Conservation (phyloP, 2,329 filamentous ascomycete genomes). For the Cryoendolithus antarcticus region DNA sequence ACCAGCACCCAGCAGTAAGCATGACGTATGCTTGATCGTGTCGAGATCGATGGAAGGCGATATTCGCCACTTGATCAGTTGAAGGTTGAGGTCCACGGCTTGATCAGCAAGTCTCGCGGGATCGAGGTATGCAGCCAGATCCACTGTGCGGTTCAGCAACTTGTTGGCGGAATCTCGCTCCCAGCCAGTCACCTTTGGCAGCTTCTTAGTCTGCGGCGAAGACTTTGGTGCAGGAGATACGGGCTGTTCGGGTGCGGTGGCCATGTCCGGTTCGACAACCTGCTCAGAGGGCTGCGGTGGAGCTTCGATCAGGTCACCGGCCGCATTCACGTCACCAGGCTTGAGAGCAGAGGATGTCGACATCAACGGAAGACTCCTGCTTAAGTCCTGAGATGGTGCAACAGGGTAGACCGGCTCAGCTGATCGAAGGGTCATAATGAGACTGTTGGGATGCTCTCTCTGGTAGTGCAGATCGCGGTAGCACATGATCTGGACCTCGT, state of each 20-base stretch:
- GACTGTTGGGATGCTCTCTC: slow-evolving; percentile 68
- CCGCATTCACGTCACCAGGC: slow-evolving; percentile 19
- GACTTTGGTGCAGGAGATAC: slow-evolving; percentile 25
- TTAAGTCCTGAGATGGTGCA: slow-evolving; percentile 11
- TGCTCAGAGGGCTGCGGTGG: slow-evolving; percentile 7
- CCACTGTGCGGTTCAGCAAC: slow-evolving; percentile 62
- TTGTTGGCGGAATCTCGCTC: slow-evolving; percentile 73
- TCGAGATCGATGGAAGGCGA: slow-evolving; percentile 80
- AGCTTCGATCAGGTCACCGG: slow-evolving; percentile 18
- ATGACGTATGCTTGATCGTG: slow-evolving; percentile 77
- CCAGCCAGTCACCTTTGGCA: slow-evolving; percentile 87
- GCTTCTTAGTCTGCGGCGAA: slow-evolving; percentile 30
- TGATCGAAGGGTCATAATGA: slow-evolving; percentile 58
- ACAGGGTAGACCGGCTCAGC: slow-evolving; percentile 27
- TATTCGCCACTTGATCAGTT: slow-evolving; percentile 98
- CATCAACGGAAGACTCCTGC: slow-evolving; percentile 15
- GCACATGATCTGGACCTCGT: slow-evolving; percentile 71
- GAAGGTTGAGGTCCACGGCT: slow-evolving; percentile 89
- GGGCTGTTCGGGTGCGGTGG: slow-evolving; percentile 9
- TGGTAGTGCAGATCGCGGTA: slow-evolving; percentile 73
- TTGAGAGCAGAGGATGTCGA: slow-evolving; percentile 15
- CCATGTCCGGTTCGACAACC: slow-evolving; percentile 6
- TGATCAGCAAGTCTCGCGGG: slow-evolving; percentile 78
- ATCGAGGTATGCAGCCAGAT: slow-evolving; percentile 88
- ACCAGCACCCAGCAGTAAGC: slow-evolving; percentile 79